Conservation (phyloP, 2,329 filamentous ascomycete genomes). For the Fusarium redolens region DNA sequence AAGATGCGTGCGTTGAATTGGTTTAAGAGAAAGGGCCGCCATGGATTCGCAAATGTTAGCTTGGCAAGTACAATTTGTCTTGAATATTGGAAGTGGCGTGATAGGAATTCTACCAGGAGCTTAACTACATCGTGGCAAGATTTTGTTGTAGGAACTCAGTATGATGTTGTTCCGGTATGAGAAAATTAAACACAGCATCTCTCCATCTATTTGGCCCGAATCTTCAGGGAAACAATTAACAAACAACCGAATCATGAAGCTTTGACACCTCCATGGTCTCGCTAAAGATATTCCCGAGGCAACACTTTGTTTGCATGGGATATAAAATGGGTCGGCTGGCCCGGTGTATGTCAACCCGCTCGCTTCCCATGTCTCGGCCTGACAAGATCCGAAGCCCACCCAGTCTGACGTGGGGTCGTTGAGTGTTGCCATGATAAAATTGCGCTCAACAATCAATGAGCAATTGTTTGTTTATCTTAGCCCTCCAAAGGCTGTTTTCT, state of each 20-base stretch:
- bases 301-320: accelerated
- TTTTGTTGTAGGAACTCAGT: accelerated
- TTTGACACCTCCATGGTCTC: accelerated
- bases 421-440: neutral
- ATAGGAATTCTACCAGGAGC: accelerated
- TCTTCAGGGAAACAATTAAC: accelerated
- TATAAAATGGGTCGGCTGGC: neutral
- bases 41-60: neutral
- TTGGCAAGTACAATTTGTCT: neutral
- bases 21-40: neutral
- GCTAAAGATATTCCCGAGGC: accelerated
- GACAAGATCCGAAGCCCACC: neutral
- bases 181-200: accelerated
- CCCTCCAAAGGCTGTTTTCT: neutral
- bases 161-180: neutral
- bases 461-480: accelerated
- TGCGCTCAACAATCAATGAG: neutral
- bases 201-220: accelerated
- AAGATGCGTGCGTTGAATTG: neutral
- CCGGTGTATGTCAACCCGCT: neutral
- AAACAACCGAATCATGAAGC: accelerated
- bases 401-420: neutral
- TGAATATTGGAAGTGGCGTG: neutral
- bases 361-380: neutral
- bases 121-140: neutral